These are phyloP conservation scores for Globisporangium splendens DNA, from an alignment of 352 stramenopile genomes.

Conservation along the genomic window DNA sequence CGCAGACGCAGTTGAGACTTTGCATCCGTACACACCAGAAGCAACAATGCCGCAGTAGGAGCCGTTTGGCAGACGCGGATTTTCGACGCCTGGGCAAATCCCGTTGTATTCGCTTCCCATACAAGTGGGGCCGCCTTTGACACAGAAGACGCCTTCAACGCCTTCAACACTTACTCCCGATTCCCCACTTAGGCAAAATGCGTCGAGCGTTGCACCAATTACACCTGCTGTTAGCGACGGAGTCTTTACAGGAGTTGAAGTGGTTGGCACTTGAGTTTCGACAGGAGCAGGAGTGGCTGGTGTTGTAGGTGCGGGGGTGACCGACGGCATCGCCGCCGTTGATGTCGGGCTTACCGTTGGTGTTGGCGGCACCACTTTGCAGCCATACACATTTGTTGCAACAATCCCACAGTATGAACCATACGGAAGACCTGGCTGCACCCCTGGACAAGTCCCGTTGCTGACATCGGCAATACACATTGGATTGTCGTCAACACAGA, in stretches of 20 bases:
- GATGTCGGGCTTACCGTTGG: slow-evolving; percentile 1
- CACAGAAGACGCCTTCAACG: slow-evolving; percentile 20
- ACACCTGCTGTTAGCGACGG: background rate
- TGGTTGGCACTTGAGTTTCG: no score
- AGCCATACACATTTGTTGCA: slow-evolving; percentile 15
- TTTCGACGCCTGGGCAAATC: slow-evolving; percentile 17
- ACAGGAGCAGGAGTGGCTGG: background rate
- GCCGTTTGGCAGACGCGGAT: slow-evolving; percentile 2
- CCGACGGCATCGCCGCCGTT: background rate
- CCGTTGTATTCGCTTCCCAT: slow-evolving; percentile 11
- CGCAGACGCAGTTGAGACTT: slow-evolving; percentile 4
- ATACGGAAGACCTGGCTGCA: slow-evolving; percentile 13
- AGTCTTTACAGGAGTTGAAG: no score
- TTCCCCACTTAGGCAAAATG: background rate
- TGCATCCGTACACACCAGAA: slow-evolving; percentile 19
- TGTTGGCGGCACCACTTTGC: slow-evolving; percentile 9
- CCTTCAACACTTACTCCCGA: slow-evolving; percentile 16
- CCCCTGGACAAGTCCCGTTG: slow-evolving; percentile 9
- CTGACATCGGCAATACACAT: slow-evolving; percentile 15
- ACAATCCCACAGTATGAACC: slow-evolving; percentile 20
- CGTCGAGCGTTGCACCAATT: background rate
- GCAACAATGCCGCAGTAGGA: slow-evolving; percentile 16
- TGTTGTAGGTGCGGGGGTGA: background rate
- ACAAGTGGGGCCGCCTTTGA: slow-evolving; percentile 17
- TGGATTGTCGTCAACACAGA: slow-evolving; percentile 10